Conservation (phyloP, 2,329 filamentous ascomycete genomes). For the Cladosporium austrohemisphaericum region DNA sequence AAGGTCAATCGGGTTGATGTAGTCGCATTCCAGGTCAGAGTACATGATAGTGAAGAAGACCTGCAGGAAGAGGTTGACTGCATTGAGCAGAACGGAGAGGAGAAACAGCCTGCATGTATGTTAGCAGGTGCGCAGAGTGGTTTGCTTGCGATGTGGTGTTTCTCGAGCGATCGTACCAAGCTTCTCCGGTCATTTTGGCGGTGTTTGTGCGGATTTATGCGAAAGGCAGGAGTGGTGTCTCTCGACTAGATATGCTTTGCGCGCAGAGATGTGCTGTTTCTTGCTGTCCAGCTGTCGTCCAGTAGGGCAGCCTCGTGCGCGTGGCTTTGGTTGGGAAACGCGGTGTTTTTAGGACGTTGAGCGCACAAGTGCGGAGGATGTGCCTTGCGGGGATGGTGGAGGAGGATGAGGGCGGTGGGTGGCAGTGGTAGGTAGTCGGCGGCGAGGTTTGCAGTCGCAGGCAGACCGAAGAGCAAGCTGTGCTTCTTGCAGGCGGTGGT, state of each 20-base stretch:
- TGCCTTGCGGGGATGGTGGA: neutral
- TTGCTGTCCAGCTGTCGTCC: slow-evolving; percentile 1
- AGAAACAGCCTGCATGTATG: slow-evolving; percentile 72
- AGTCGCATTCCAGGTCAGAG: slow-evolving; percentile 98
- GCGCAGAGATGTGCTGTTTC: neutral
- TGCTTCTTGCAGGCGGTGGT: slow-evolving; percentile 15
- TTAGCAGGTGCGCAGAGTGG: slow-evolving; percentile 12
- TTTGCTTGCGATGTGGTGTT: slow-evolving; percentile 8
- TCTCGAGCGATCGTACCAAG: slow-evolving; percentile 29
- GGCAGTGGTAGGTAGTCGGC: neutral
- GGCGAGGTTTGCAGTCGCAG: neutral
- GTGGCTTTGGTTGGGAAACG: slow-evolving; percentile 11
- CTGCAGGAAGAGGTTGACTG: slow-evolving; percentile 98
- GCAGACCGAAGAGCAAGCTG: slow-evolving; percentile 12
- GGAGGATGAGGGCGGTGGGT: neutral
- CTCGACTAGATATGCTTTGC: neutral
- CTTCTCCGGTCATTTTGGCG: slow-evolving; percentile 38
- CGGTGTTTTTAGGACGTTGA: neutral
- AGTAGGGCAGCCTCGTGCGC: neutral
- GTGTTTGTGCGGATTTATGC: slow-evolving; percentile 2
- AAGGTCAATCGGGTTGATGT: slow-evolving; percentile 99
- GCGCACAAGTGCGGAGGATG: neutral
- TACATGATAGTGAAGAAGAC: slow-evolving; percentile 99
- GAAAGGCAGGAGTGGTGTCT: slow-evolving; percentile 3
- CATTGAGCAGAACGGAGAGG: slow-evolving; percentile 96